Evolutionary conservation across 2,329 filamentous ascomycete genomes (phyloP).

Genomic region (Elsinoe australis): DNA sequence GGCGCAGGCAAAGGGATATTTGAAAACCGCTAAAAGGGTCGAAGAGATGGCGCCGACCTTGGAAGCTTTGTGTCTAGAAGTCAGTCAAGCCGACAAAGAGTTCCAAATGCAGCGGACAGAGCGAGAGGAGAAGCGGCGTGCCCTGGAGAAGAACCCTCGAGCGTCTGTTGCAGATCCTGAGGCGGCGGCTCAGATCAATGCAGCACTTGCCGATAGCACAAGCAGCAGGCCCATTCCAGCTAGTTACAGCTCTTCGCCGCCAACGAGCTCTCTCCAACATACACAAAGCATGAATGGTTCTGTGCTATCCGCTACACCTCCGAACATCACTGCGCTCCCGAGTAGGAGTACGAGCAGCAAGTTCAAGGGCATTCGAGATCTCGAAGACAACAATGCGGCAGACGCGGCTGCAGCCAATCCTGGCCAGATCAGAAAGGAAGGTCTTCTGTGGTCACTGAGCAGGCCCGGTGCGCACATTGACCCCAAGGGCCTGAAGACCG

Average conservation of each 20-base stretch:
- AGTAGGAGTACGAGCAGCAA: constrained; percentile 42
- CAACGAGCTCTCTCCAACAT: constrained; percentile 2
- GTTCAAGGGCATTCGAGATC: constrained; percentile 87
- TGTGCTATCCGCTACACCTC: not conserved
- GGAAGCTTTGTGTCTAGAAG: constrained; percentile 78
- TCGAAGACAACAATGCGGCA: constrained; percentile 69
- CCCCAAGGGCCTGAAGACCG: constrained; percentile 89
- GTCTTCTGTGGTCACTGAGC: constrained; percentile 87
- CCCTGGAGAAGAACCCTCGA: constrained; percentile 74
- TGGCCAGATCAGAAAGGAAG: constrained; percentile 77
- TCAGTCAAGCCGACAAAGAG: constrained; percentile 90
- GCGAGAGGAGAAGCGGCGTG: constrained; percentile 84
- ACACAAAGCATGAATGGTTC: constrained; percentile 16
- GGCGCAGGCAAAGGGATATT: constrained; percentile 74
- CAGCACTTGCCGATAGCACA: not conserved
- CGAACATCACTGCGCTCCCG: constrained; percentile 20
- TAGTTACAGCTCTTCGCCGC: constrained; percentile 17
- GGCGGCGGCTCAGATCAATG: constrained; percentile 6
- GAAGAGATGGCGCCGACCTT: constrained; percentile 81
- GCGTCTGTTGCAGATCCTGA: constrained; percentile 14
- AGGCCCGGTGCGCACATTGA: constrained; percentile 90
- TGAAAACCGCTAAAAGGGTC: constrained; percentile 77
- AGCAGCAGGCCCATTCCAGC: constrained; percentile 5
- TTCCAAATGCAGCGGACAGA: constrained; percentile 94
- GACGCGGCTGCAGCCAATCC: constrained; percentile 48